Percentiles rank a stretch among this genome's conserved stretches.
Conservation (phyloP, 2,329 filamentous ascomycete species). For the Epicoccum nigrum region DNA sequence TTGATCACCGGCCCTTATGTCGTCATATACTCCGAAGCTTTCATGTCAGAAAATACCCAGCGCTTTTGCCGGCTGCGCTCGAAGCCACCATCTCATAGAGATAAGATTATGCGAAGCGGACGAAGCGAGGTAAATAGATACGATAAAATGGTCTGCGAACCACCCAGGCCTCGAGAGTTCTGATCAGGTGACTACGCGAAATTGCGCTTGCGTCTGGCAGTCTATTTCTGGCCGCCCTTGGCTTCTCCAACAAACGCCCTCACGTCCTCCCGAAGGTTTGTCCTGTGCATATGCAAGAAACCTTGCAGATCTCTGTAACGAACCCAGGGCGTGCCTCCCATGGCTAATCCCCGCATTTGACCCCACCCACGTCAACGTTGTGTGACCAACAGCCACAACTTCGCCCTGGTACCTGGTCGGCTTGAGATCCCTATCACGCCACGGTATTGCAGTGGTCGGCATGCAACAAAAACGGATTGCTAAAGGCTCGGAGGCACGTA, state of each 20-base stretch:
- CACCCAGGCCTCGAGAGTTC: no score
- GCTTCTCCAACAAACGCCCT: background rate
- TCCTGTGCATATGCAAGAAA: constrained; percentile 7
- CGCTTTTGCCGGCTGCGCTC: no score
- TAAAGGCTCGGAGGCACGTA: background rate
- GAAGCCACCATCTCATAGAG: no score
- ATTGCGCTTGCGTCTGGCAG: background rate
- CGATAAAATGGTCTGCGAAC: no score
- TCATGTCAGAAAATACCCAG: no score
- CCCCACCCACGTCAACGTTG: background rate
- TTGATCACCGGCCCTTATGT: no score
- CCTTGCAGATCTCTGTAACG: constrained; percentile 11
- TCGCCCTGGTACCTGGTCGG: constrained; percentile 3
- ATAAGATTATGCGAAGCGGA: no score
- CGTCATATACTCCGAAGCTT: no score
- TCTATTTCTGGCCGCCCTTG: constrained; percentile 1
- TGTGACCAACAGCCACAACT: background rate
- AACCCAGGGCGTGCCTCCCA: background rate
- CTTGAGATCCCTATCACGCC: background rate
- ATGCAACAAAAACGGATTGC: background rate
- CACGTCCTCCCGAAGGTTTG: constrained; percentile 4
- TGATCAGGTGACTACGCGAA: constrained; percentile 4
- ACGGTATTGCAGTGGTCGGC: background rate
- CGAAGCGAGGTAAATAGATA: no score
- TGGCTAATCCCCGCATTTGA: constrained; percentile 10